Evolutionary conservation across 2,329 filamentous ascomycete species (phyloP).

Genomic region (Massarina eburnea): DNA sequence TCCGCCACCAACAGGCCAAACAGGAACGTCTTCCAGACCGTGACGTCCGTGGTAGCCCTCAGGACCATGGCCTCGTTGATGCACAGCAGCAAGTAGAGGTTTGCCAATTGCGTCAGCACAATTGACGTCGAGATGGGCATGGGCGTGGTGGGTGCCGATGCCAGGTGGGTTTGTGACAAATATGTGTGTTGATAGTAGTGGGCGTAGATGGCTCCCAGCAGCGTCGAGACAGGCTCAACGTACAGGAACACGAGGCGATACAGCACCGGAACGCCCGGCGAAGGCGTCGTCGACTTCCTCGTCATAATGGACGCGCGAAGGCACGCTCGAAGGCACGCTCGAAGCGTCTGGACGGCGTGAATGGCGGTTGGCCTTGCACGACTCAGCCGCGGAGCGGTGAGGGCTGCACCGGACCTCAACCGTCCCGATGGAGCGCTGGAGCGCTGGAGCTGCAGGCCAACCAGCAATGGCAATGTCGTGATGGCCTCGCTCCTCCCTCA

Average conservation of each 20-base stretch:
- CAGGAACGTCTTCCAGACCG: constrained; percentile 70
- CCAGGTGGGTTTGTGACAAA: constrained; percentile 63
- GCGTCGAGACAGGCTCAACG: constrained; percentile 63
- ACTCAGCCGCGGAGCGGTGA: constrained; percentile 8
- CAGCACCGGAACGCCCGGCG: constrained; percentile 55
- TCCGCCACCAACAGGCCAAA: constrained; percentile 72
- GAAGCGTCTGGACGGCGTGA: background rate
- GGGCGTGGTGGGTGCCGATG: constrained; percentile 49
- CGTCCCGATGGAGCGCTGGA: background rate
- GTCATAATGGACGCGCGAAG: constrained; percentile 8
- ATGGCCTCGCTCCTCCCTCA: too few relatives aligned
- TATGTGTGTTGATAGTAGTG: constrained; percentile 58
- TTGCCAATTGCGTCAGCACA: constrained; percentile 73
- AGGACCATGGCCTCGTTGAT: constrained; percentile 77
- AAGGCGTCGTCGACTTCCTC: constrained; percentile 16
- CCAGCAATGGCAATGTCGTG: background rate
- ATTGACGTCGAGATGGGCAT: constrained; percentile 65
- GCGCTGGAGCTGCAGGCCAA: background rate
- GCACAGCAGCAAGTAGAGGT: constrained; percentile 75
- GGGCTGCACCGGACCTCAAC: background rate
- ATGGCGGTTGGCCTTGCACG: background rate
- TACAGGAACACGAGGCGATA: constrained; percentile 77
- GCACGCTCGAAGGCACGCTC: too few relatives aligned
- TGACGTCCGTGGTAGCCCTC: constrained; percentile 66
- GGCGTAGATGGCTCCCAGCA: constrained; percentile 57